Base-by-base conservation (phyloP, 495 filamentous ascomycete genomes). In the Hypoxylon perforatum region DNA sequence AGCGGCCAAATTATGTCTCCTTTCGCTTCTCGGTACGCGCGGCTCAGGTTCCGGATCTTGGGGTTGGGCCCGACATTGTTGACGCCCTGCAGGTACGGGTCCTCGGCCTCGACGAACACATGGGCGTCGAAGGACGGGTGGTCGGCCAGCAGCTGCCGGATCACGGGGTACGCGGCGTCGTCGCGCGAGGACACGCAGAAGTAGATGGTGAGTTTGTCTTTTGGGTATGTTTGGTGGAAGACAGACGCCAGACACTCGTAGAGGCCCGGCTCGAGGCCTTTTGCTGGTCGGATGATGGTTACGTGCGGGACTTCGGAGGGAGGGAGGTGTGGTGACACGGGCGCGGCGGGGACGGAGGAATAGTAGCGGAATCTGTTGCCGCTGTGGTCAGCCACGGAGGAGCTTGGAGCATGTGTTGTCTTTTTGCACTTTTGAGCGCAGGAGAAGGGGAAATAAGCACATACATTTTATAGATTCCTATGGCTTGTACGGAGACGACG, bases 41-140 rank as follows among this genome's bases (percentile, higher is more conserved):
- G 87, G 69, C 94, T 97, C 86, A 98, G 91, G 70, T 98, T 99
- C 19, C 96, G 85, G 70, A 99, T 97, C 79, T 99, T 99, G 10
- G 96, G 96, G 76, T 99, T 99, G 4, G 96, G 96, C 0, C 96
- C 96, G 49, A 99, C 81, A 51, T 86, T 84, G 61, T 88, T 80
- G 38, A 76, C 66, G 8, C 82, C 85, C 56, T 85, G 83, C 5
- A 95, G 82, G 25, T 88, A 77, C 0, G 91, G 89, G 74, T 99
- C 95, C 57, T 97, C 92, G 50, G 93, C 87, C 73, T 97, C 95
- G n/a, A 97, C 83, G 11, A 91, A 82, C 12, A 98, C 77, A 39
- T 82, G 83, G 10, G 87, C 90, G 76, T 97, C 90, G 72, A 88
- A 85, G n/a, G 78, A 75, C 0, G 91, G 86, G 67, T 94, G 91